Percentiles rank a stretch among this genome's conserved stretches.
phyloP scores from a whole-genome alignment of 2,329 filamentous ascomycete species.

The Xylaria sp. region DNA sequence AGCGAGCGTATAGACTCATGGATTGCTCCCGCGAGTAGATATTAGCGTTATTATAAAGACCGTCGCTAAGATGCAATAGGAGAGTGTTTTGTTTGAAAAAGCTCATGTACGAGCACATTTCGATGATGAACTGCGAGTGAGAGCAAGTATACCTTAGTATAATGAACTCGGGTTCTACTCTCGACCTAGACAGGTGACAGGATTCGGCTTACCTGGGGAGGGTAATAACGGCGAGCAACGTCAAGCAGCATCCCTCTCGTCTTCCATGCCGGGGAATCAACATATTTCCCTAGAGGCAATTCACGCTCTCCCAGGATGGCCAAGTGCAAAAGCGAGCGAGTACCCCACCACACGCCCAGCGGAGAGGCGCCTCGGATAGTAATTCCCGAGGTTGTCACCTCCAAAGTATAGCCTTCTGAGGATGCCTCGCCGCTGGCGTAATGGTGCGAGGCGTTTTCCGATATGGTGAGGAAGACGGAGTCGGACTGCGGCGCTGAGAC shows the following conservation, averaged over 20 bases:
- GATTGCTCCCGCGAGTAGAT: constrained; percentile 55
- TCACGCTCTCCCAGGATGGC: constrained; percentile 47
- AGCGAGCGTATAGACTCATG: constrained; percentile 58
- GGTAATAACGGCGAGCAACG: constrained; percentile 61
- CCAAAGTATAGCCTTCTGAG: constrained; percentile 56
- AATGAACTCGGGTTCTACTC: background rate
- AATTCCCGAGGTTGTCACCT: constrained; percentile 48
- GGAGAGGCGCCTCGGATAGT: constrained; percentile 58
- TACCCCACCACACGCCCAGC: constrained; percentile 64
- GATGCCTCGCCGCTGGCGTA: constrained; percentile 53
- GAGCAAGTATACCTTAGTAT: constrained; percentile 2
- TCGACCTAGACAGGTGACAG: background rate
- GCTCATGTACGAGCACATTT: constrained; percentile 65
- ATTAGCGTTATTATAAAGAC: constrained; percentile 55
- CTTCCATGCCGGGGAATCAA: constrained; percentile 58
- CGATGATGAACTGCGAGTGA: constrained; percentile 52
- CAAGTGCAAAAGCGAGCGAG: constrained; percentile 59
- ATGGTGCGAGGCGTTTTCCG: constrained; percentile 46
- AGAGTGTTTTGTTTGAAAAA: constrained; percentile 67
- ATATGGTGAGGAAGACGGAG: constrained; percentile 55
- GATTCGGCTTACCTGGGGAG: constrained; percentile 44
- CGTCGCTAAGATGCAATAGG: constrained; percentile 64
- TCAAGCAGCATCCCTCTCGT: constrained; percentile 57
- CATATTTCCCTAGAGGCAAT: constrained; percentile 49
- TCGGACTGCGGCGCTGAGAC: constrained; percentile 29